Base-by-base conservation (phyloP, 345 rosid species). In the Gossypium longicalyx region DNA sequence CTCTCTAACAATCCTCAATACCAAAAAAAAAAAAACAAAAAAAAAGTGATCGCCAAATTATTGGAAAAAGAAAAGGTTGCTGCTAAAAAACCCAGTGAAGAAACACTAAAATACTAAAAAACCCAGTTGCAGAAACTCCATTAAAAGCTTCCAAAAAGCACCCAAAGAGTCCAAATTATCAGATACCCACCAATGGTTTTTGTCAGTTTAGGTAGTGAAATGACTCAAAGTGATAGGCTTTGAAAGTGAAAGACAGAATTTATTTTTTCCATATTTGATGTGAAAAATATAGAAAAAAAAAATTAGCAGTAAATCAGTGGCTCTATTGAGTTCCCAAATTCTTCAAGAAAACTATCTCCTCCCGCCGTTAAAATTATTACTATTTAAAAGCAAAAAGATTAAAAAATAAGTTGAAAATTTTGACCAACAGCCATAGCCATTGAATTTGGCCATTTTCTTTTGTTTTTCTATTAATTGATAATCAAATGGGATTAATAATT, bases 291-390 rank as follows among this genome's bases (percentile, higher is more conserved):
- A 54, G 23, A 2, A 54, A 34, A 34, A 22, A 27, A 29, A 29
- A 29, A 29, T 29, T 17, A 64, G 69, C 45, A 56, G 10, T 22
- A 43, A 73, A 41, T 5, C 7, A 59, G 9, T 60, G 68, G 68
- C 68, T 73, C 76, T 2, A 7, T 45, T 19, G 45, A 6, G 68
- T 73, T 49, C 47, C 76, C 68, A 45, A 61, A 61, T 61, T 73
- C 59, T 48, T 12, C 59, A 17, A 10, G 34, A 27, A 48, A 7
- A 61, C 47, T 11, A 48, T 25, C 48, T 73, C 48, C 60, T 16
- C 3, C 59, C n/a, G 23, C 51, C 20, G 15, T 23, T 22, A 23
- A 58, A 22, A 22, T 3, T 57, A 22, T 22, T 57, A 57, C 8
- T 22, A 9, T 45, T 45, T 8, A 58, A 58, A 58, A 58, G 23